A percentile compares a stretch with the other conserved stretches of the same genome.
Conservation (phyloP, 2,329 filamentous ascomycete genomes). For the Colletotrichum aenigma region DNA sequence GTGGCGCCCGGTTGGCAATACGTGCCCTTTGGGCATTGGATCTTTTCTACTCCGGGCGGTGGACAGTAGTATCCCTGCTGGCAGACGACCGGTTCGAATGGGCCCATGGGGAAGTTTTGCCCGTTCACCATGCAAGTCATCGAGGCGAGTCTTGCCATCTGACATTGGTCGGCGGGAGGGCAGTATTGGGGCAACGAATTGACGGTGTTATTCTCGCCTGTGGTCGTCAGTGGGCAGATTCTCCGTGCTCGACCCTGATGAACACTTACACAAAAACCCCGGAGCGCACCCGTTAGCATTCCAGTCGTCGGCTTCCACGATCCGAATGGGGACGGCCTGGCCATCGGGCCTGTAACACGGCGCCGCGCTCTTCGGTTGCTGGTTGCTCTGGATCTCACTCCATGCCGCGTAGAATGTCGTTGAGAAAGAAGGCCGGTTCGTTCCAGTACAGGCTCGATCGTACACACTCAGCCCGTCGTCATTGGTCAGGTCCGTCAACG, state of each 20-base stretch:
- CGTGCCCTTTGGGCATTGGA: slow-evolving; percentile 48
- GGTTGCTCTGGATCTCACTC: slow-evolving; percentile 24
- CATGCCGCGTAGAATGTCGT: slow-evolving; percentile 42
- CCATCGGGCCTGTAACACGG: slow-evolving; percentile 42
- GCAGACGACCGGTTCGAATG: slow-evolving; percentile 57
- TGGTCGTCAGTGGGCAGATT: slow-evolving; percentile 6
- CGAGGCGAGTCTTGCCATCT: slow-evolving; percentile 37
- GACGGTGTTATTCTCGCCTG: slow-evolving; percentile 48
- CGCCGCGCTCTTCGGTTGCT: slow-evolving; percentile 38
- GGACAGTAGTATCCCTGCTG: slow-evolving; percentile 55
- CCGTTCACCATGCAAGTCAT: slow-evolving; percentile 34
- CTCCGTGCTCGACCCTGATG: not conserved
- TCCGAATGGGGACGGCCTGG: slow-evolving; percentile 40
- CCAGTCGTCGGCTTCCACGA: slow-evolving; percentile 42
- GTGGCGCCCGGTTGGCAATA: slow-evolving; percentile 57
- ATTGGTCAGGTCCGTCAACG: slow-evolving; percentile 20
- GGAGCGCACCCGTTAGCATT: slow-evolving; percentile 37
- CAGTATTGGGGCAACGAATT: slow-evolving; percentile 51
- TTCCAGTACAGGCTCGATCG: slow-evolving; percentile 44
- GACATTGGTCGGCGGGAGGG: slow-evolving; percentile 41
- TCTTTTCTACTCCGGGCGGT: slow-evolving; percentile 36
- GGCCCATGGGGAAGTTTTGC: slow-evolving; percentile 45
- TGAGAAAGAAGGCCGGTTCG: slow-evolving; percentile 44
- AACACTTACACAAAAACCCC: slow-evolving; percentile 46
- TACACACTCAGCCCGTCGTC: slow-evolving; percentile 32